These are phyloP conservation scores for Xanthoparmelia taractica DNA, from an alignment of 495 filamentous ascomycete genomes.

Conservation along the genomic window DNA sequence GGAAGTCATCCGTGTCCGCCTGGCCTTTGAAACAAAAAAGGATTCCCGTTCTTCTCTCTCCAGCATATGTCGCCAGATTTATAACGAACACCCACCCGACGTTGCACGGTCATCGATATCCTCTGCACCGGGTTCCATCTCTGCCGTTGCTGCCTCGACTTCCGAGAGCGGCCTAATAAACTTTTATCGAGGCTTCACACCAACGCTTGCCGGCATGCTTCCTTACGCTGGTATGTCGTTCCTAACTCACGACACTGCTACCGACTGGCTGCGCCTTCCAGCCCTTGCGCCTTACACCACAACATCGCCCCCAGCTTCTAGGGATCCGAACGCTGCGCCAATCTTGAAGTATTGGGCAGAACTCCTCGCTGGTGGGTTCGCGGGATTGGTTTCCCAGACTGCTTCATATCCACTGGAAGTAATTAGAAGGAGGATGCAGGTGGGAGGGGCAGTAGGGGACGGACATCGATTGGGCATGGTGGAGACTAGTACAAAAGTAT, in stretches of 20 bases:
- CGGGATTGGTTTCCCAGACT: constrained; percentile 83
- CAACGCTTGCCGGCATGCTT: constrained; percentile 86
- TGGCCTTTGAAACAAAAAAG: constrained; percentile 84
- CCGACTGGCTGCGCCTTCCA: constrained; percentile 69
- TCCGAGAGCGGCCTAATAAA: constrained; percentile 67
- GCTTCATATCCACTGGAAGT: constrained; percentile 90
- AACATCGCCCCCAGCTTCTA: constrained; percentile 36
- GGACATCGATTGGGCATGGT: constrained; percentile 66
- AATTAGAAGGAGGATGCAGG: constrained; percentile 87
- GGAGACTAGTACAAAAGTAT: constrained; percentile 71
- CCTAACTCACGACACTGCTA: constrained; percentile 81
- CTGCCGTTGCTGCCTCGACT: constrained; percentile 32
- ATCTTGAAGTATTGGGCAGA: constrained; percentile 76
- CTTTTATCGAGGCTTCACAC: constrained; percentile 90
- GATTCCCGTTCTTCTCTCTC: constrained; percentile 56
- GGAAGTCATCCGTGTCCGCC: constrained; percentile 82
- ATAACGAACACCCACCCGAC: constrained; percentile 53
- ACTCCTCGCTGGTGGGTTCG: constrained; percentile 71
- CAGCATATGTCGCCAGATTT: constrained; percentile 73
- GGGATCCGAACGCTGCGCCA: constrained; percentile 31
- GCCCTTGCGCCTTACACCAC: constrained; percentile 61
- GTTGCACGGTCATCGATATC: constrained; percentile 21
- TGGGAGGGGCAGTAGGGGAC: constrained; percentile 87
- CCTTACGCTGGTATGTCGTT: constrained; percentile 98
- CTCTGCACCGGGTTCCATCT: constrained; percentile 26